These are phyloP conservation scores for Lachancea meyersii DNA, from an alignment of 805 yeast species.

Conservation along the genomic window DNA sequence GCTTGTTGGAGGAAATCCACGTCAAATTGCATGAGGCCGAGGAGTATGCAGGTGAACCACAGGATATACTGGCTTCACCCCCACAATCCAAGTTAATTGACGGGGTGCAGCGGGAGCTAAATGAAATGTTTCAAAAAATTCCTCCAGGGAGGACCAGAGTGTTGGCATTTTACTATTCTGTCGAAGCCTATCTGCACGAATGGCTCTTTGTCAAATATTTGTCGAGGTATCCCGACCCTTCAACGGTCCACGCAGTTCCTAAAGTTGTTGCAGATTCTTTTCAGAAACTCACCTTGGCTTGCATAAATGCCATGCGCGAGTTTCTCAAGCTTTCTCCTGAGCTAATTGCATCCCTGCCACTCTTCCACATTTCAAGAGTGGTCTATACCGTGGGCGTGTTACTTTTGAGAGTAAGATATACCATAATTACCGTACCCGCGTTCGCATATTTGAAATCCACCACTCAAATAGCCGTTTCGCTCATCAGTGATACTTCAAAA, in stretches of 20 bases:
- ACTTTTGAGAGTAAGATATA: slow-evolving; percentile 48
- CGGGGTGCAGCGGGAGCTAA: slow-evolving; percentile 44
- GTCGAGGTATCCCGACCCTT: slow-evolving; percentile 13
- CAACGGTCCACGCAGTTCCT: slow-evolving; percentile 17
- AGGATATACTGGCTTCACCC: background rate
- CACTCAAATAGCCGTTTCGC: slow-evolving; percentile 40
- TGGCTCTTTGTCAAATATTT: slow-evolving; percentile 37
- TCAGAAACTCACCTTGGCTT: slow-evolving; percentile 47
- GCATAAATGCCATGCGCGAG: slow-evolving; percentile 45
- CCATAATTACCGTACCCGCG: slow-evolving; percentile 48
- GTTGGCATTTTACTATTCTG: slow-evolving; percentile 51
- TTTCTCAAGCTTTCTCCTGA: slow-evolving; percentile 40
- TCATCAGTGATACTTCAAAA: slow-evolving; percentile 23
- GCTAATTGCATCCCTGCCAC: slow-evolving; percentile 51
- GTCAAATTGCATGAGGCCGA: slow-evolving; percentile 39
- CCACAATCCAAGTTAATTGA: slow-evolving; percentile 25
- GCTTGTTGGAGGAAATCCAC: slow-evolving; percentile 56
- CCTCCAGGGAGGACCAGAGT: slow-evolving; percentile 36
- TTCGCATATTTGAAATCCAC: slow-evolving; percentile 39
- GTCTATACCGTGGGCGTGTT: slow-evolving; percentile 60
- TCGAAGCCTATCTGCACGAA: slow-evolving; percentile 62
- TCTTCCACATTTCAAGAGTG: slow-evolving; percentile 49
- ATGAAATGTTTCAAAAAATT: slow-evolving; percentile 36
- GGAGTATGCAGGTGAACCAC: slow-evolving; percentile 34
- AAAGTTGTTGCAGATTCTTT: slow-evolving; percentile 38